Evolutionary conservation across 2,329 filamentous ascomycete genomes (phyloP), one percentile per base, ranked within the genome.

Genomic region (Ascochyta rabiei): DNA sequence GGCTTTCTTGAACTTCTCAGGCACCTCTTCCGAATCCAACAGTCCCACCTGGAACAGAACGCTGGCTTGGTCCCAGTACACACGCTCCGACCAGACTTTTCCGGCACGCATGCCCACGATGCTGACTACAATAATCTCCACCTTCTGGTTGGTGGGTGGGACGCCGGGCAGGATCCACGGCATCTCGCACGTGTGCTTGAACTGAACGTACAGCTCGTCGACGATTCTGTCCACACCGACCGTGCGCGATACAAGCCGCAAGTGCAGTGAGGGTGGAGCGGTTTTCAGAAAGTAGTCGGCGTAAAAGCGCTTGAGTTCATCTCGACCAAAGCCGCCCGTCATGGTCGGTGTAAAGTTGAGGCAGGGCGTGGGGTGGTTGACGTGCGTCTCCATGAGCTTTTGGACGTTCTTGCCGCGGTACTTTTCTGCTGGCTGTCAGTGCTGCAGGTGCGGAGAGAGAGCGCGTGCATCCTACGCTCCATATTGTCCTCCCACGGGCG

Each of bases 61-160:
- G 42, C 77, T 82, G 9, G 84, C 84, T 62, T 87, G 84, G 61
- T 86, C 84, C 84, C 84, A 87, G 64, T 86, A 86, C 3, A 85
- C 71, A 46, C 85, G 79, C 66, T 87, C 84, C 16, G 79, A 81
- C 69, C 80, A 83, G 12, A 86, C 68, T 59, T 80, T 81, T 0
- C 80, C 81, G 0, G 76, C 82, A 13, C 82, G 72, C 48, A 86
- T 74, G 26, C 79, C 79, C 2, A 86, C 83, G 8, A 87, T 81
- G 47, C 77, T 82, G 1, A 87, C 81, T 2, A 87, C 69, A 0
- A 83, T 79, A 3, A 85, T 76, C 63, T 87, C 83, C 1, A 87
- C 82, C 37, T 78, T 77, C 48, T 81, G 80, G 53, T 82, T 78
- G 0, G 84, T 87, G 0, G 84, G 77, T 10, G 81, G 77, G 0